A percentile compares a stretch with the other conserved stretches of the same genome.
Evolutionary conservation across 345 rosid species (phyloP).

Genomic region (Euphorbia lathyris): DNA sequence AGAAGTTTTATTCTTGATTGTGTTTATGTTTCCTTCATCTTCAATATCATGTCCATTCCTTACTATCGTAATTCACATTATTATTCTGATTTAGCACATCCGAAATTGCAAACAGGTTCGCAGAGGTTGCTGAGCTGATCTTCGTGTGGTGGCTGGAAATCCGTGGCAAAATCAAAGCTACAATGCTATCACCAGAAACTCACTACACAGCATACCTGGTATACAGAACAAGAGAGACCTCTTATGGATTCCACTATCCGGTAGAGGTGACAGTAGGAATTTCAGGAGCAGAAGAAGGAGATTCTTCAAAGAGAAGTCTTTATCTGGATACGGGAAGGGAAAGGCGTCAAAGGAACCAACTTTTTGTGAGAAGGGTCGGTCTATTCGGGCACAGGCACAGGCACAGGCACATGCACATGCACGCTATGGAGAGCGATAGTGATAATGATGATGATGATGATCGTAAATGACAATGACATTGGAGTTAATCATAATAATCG

Average conservation of each 20-base stretch:
- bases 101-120: conserved; percentile 36
- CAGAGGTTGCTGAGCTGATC: conserved; percentile 45
- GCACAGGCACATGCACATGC: neutral
- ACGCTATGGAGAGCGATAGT: neutral
- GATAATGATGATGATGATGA: no score
- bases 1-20: neutral
- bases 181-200: conserved; percentile 41
- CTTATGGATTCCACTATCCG: conserved; percentile 41
- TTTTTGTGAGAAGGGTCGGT: conserved; percentile 12
- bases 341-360: neutral
- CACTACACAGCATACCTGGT: conserved; percentile 46
- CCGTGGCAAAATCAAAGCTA: conserved; percentile 31
- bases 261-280: conserved; percentile 34
- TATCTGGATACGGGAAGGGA: conserved; percentile 19
- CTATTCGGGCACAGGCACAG: no score
- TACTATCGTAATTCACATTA: no score
- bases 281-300: conserved; percentile 19
- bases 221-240: conserved; percentile 15
- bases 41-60: no score
- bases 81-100: neutral
- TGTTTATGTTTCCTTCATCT: neutral
- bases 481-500: neutral
- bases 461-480: neutral
- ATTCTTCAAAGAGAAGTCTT: conserved; percentile 1
- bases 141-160: conserved; percentile 53